Evolutionary conservation across 306 rosid species (phyloP).

Genomic region (Lathyrus tuberosus): DNA sequence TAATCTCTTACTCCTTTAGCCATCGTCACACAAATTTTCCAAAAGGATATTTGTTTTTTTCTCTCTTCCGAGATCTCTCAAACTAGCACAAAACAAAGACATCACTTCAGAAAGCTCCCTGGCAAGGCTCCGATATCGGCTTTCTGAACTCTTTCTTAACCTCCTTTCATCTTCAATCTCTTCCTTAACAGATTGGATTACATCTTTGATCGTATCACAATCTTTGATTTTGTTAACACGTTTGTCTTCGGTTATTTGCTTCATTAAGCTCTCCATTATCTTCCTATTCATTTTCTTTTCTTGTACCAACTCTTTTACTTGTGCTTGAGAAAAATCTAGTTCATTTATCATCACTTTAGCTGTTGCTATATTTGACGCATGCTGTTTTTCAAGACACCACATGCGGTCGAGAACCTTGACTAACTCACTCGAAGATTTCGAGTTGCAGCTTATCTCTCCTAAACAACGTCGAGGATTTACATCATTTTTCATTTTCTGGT

Average conservation of each 20-base stretch:
- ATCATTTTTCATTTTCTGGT: conserved; percentile 16
- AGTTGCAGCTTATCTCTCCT: conserved; percentile 24
- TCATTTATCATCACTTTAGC: conserved; percentile 60
- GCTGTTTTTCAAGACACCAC: conserved; percentile 63
- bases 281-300: conserved; percentile 54
- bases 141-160: conserved; percentile 61
- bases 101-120: conserved; percentile 58
- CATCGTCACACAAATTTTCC: conserved; percentile 73
- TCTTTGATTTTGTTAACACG: conserved; percentile 48
- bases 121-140: conserved; percentile 53
- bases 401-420: conserved; percentile 62
- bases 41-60: conserved; percentile 56
- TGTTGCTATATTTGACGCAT: conserved; percentile 48
- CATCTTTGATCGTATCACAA: conserved; percentile 44
- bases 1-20: conserved; percentile 65
- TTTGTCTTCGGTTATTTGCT: conserved; percentile 44
- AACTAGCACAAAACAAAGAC: conserved; percentile 45
- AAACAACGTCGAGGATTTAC: conserved; percentile 36
- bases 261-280: conserved; percentile 50
- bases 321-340: conserved; percentile 52
- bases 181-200: conserved; percentile 47
- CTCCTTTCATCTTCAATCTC: conserved; percentile 68
- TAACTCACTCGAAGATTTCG: conserved; percentile 49
- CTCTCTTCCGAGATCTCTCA: conserved; percentile 72
- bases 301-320: conserved; percentile 48